Conservation (phyloP, 2,329 filamentous ascomycete species). For the Beauveria varroae region DNA sequence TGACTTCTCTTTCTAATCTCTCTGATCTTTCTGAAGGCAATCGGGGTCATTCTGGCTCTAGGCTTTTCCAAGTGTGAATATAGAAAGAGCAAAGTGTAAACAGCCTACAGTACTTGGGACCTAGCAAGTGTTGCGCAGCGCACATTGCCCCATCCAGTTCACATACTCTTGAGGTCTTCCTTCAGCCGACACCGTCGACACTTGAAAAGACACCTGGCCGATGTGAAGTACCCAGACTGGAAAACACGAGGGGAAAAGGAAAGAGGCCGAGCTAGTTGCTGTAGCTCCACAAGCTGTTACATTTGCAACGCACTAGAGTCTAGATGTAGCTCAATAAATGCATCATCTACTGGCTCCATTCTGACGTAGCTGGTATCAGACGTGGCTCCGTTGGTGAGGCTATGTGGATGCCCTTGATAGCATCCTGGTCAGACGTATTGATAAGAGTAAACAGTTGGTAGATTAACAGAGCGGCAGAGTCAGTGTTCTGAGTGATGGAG, state of each 20-base stretch:
- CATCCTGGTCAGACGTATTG: slow-evolving; percentile 5
- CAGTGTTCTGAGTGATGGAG: neutral
- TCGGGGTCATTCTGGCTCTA: neutral
- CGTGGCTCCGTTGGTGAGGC: slow-evolving; percentile 7
- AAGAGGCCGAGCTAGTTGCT: neutral
- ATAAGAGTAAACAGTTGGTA: neutral
- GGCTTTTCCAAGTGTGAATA: neutral
- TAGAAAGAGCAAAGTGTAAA: neutral
- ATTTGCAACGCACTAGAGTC: neutral
- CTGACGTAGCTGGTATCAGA: slow-evolving; percentile 7
- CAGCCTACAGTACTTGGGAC: neutral
- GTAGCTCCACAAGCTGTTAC: slow-evolving; percentile 1
- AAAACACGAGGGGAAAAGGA: neutral
- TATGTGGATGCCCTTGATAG: slow-evolving; percentile 11
- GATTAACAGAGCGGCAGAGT: too few species aligned
- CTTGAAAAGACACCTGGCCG: neutral
- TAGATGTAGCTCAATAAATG: neutral
- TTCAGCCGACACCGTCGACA: neutral
- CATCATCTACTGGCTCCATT: slow-evolving; percentile 1
- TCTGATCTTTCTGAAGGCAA: neutral
- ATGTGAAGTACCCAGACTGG: neutral
- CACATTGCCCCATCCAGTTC: neutral
- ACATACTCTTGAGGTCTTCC: neutral
- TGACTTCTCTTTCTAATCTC: neutral
- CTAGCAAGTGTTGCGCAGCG: neutral